A percentile compares a stretch with the other conserved stretches of the same genome.
Evolutionary conservation across 306 rosid genomes (phyloP).

Genomic region (Leucaena leucocephala): DNA sequence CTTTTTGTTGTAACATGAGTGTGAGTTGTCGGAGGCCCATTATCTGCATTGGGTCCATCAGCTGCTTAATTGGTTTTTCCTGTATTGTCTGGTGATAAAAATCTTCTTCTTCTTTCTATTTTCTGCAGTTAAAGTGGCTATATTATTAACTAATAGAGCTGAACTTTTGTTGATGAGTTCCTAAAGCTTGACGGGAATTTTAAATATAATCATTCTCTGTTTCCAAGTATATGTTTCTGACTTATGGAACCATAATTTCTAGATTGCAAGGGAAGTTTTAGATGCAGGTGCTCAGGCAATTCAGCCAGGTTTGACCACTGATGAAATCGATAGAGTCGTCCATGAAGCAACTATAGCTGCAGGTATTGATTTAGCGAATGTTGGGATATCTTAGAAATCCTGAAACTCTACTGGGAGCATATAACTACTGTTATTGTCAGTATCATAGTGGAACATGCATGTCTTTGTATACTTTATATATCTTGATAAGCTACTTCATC

Average conservation of each 20-base stretch:
- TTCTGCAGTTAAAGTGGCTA: background rate
- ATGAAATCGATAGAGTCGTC: constrained; percentile 90
- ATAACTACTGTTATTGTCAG: background rate
- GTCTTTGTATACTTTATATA: background rate
- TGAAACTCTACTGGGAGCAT: constrained; percentile 3
- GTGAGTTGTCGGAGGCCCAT: background rate
- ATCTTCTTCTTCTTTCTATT: background rate
- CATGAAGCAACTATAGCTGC: constrained; percentile 92
- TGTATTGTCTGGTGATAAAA: too few relatives aligned
- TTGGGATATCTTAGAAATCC: constrained; percentile 2
- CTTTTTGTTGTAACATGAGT: background rate
- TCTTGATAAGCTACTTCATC: background rate
- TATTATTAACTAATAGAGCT: background rate
- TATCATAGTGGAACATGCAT: background rate
- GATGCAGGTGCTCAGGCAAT: constrained; percentile 90
- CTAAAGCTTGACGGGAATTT: background rate
- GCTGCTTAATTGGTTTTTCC: background rate
- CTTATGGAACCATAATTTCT: constrained; percentile 10
- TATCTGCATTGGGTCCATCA: background rate
- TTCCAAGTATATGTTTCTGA: background rate
- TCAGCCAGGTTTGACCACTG: constrained; percentile 90
- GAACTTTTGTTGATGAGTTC: constrained; percentile 10
- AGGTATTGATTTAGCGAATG: constrained; percentile 49
- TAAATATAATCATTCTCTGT: background rate
- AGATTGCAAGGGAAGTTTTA: constrained; percentile 90